Percentiles rank a stretch among this genome's conserved stretches.
These are phyloP conservation scores for Podosphaera fusca DNA, from an alignment of 2,329 filamentous ascomycete species.

Conservation along the genomic window DNA sequence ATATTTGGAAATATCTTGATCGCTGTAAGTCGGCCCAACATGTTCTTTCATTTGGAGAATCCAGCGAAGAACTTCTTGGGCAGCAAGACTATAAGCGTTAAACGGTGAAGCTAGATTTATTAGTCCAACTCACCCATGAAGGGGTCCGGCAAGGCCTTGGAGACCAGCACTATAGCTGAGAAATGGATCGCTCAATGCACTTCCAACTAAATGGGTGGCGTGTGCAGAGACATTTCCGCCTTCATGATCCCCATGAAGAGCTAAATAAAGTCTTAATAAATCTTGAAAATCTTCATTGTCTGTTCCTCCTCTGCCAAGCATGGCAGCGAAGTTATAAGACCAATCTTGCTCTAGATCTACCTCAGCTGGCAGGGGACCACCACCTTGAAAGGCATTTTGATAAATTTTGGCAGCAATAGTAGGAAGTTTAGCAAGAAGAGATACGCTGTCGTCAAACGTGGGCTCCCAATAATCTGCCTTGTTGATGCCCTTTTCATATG, in stretches of 20 bases:
- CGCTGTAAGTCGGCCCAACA: slow-evolving; percentile 56
- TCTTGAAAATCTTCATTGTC: slow-evolving; percentile 91
- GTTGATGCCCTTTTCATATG: slow-evolving; percentile 72
- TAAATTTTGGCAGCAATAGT: slow-evolving; percentile 96
- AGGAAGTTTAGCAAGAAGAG: slow-evolving; percentile 81
- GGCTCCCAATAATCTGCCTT: slow-evolving; percentile 99
- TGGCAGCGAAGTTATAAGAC: slow-evolving; percentile 95
- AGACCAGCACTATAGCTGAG: slow-evolving; percentile 90
- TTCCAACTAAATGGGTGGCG: slow-evolving; percentile 82
- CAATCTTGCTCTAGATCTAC: slow-evolving; percentile 77
- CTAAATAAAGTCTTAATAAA: slow-evolving; percentile 76
- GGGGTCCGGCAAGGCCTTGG: slow-evolving; percentile 80
- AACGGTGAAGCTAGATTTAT: neutral
- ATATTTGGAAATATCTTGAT: slow-evolving; percentile 67
- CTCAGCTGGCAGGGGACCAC: slow-evolving; percentile 51
- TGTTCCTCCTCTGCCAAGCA: slow-evolving; percentile 75
- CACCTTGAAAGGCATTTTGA: slow-evolving; percentile 64
- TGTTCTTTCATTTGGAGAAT: slow-evolving; percentile 85
- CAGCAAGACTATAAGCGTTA: slow-evolving; percentile 40
- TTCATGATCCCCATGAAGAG: slow-evolving; percentile 93
- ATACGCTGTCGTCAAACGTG: slow-evolving; percentile 87
- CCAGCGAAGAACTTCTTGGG: slow-evolving; percentile 93
- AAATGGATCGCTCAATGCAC: slow-evolving; percentile 83
- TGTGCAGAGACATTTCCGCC: slow-evolving; percentile 95
- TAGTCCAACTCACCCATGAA: slow-evolving; percentile 40